phyloP scores from a whole-genome alignment of 148 eudicot species.

The Dianthus caryophyllus region DNA sequence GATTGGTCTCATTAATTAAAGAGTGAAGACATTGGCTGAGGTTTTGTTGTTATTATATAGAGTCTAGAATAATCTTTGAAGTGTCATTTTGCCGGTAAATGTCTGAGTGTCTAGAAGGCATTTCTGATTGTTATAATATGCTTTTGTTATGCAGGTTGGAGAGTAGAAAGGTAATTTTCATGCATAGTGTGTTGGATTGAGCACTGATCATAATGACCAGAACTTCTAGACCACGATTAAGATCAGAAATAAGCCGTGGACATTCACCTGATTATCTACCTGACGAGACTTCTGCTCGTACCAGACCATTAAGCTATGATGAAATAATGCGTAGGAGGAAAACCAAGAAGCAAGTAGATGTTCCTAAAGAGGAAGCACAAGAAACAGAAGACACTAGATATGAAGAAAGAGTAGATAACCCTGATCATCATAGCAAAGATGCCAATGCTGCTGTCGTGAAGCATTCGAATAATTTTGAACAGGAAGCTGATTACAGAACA shows the following conservation, averaged over 20 bases:
- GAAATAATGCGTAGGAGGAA: slow-evolving; percentile 76
- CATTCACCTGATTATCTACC: slow-evolving; percentile 31
- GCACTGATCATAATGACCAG: slow-evolving; percentile 53
- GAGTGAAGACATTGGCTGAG: background rate
- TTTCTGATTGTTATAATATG: background rate
- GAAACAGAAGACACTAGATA: slow-evolving; percentile 23
- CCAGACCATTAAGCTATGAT: slow-evolving; percentile 84
- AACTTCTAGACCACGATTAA: slow-evolving; percentile 44
- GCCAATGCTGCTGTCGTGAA: slow-evolving; percentile 21
- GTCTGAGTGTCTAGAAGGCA: background rate
- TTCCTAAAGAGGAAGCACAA: slow-evolving; percentile 25
- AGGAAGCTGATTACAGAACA: slow-evolving; percentile 33
- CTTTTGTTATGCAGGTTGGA: slow-evolving; percentile 3
- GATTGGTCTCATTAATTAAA: background rate
- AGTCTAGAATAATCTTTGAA: background rate
- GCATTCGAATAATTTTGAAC: slow-evolving; percentile 33
- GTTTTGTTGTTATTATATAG: background rate
- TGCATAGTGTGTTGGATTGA: slow-evolving; percentile 22
- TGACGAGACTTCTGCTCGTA: slow-evolving; percentile 85
- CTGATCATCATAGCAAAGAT: slow-evolving; percentile 30
- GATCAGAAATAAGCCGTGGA: slow-evolving; percentile 35
- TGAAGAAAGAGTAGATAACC: slow-evolving; percentile 23
- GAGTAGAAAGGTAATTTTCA: background rate
- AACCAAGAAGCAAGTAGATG: slow-evolving; percentile 42
- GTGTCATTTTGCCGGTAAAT: background rate